Evolutionary conservation across 164 flowering plant genomes (phyloP).

Genomic region (Macadamia integrifolia): DNA sequence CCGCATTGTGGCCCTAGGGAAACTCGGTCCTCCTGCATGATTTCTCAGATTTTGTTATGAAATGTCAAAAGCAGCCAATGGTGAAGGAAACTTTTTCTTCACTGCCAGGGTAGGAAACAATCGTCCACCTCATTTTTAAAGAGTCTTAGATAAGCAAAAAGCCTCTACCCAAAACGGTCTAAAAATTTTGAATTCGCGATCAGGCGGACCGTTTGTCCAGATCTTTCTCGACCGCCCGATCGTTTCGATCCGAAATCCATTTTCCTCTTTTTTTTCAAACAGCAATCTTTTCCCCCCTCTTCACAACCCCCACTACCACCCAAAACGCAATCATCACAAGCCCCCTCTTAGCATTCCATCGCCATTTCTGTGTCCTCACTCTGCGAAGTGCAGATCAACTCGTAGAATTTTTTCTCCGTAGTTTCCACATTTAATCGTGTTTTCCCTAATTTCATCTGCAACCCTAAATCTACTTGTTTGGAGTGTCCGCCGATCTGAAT

Average conservation of each 20-base stretch:
- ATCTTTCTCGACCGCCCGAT: conserved; percentile 15
- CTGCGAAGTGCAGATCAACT: neutral
- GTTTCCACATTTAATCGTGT: neutral
- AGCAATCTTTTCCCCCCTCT: neutral
- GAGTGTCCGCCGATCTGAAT: neutral
- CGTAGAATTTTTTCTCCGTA: conserved; percentile 2
- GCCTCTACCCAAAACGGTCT: conserved; percentile 24
- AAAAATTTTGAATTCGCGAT: conserved; percentile 19
- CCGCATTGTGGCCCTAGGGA: too few relatives aligned
- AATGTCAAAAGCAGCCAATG: too few relatives aligned
- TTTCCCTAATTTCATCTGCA: neutral
- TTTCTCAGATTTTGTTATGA: too few relatives aligned
- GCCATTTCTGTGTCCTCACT: neutral
- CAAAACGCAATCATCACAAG: neutral
- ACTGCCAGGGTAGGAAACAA: too few relatives aligned
- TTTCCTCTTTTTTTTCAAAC: neutral
- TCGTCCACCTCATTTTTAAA: too few relatives aligned
- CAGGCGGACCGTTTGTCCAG: conserved; percentile 22
- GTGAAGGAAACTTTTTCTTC: too few relatives aligned
- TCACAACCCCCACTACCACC: neutral
- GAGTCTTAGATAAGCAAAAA: too few relatives aligned
- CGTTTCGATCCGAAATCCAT: neutral
- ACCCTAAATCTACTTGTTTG: neutral
- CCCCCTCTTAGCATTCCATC: neutral
- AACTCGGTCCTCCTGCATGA: too few relatives aligned